Evolutionary conservation across 1,139 yeast genomes (phyloP).

Genomic region (Pichia sp.): DNA sequence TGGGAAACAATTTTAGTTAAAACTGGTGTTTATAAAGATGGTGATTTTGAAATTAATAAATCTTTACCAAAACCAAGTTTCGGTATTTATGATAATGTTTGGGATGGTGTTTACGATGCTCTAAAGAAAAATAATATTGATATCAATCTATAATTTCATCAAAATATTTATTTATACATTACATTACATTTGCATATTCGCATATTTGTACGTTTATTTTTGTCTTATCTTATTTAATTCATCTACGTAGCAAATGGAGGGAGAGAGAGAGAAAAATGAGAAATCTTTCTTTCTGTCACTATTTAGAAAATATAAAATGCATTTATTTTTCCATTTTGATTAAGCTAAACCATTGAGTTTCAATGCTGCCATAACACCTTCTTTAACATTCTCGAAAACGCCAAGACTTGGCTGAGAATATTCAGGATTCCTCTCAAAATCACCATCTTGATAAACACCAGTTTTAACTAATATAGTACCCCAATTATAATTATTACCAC

Average conservation of each 20-base stretch:
- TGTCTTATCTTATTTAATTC: no score
- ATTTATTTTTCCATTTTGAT: neutral
- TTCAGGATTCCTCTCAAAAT: slow-evolving; percentile 32
- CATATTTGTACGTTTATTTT: no score
- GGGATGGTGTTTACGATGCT: slow-evolving; percentile 36
- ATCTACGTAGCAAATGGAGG: no score
- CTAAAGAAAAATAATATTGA: slow-evolving; percentile 23
- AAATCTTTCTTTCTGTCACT: no score
- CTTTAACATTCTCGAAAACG: slow-evolving; percentile 41
- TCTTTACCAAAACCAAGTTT: slow-evolving; percentile 37
- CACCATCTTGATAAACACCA: slow-evolving; percentile 77
- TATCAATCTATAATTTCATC: neutral
- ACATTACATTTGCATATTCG: no score
- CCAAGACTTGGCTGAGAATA: slow-evolving; percentile 43
- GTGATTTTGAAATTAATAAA: slow-evolving; percentile 38
- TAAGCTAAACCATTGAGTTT: slow-evolving; percentile 21
- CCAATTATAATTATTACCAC: slow-evolving; percentile 88
- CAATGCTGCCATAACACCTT: slow-evolving; percentile 35
- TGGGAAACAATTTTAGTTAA: slow-evolving; percentile 81
- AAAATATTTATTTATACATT: no score
- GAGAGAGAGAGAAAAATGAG: no score
- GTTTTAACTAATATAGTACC: slow-evolving; percentile 73
- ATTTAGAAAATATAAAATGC: no score
- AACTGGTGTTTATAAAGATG: slow-evolving; percentile 81
- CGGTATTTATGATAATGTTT: slow-evolving; percentile 45